These are phyloP conservation scores for Calonectria ilicicola DNA, from an alignment of 2,329 filamentous ascomycete genomes.

Conservation along the genomic window DNA sequence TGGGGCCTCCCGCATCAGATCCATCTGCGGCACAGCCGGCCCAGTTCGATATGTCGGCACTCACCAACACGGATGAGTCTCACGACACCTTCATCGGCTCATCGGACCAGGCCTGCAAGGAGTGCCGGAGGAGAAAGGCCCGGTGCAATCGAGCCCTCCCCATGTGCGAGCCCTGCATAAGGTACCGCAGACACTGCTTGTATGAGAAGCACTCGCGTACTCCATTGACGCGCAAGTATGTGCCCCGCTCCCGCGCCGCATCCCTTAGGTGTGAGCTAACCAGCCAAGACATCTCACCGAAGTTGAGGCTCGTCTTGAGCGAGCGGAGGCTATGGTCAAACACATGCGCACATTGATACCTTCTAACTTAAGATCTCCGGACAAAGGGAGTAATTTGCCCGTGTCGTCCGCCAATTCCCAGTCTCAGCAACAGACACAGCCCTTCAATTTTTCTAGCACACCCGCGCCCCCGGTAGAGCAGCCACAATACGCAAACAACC, in stretches of 20 bases:
- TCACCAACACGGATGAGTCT: conserved; percentile 10
- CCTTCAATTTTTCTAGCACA: conserved; percentile 32
- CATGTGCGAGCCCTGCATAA: conserved; percentile 54
- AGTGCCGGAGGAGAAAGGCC: conserved; percentile 55
- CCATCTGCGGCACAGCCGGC: neutral
- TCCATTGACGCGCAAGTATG: conserved; percentile 58
- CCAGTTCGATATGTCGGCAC: neutral
- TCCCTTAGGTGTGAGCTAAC: conserved; percentile 17
- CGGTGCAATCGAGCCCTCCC: conserved; percentile 53
- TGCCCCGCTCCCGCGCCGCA: neutral
- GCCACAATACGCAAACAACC: neutral
- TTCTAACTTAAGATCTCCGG: conserved; percentile 37
- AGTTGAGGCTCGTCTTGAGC: conserved; percentile 55
- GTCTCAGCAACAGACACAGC: neutral
- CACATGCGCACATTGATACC: conserved; percentile 46
- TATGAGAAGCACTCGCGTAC: conserved; percentile 62
- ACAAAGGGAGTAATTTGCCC: conserved; percentile 1
- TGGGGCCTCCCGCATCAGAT: conserved; percentile 1
- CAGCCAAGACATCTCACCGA: conserved; percentile 53
- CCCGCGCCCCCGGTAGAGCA: neutral
- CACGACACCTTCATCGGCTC: conserved; percentile 34
- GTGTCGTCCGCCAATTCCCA: neutral
- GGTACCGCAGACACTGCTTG: conserved; percentile 58
- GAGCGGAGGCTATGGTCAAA: conserved; percentile 46
- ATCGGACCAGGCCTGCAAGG: conserved; percentile 54